Evolutionary conservation across 2,329 filamentous ascomycete genomes (phyloP), one percentile per base, ranked within the genome.

Genomic region (Fonsecaea nubica): DNA sequence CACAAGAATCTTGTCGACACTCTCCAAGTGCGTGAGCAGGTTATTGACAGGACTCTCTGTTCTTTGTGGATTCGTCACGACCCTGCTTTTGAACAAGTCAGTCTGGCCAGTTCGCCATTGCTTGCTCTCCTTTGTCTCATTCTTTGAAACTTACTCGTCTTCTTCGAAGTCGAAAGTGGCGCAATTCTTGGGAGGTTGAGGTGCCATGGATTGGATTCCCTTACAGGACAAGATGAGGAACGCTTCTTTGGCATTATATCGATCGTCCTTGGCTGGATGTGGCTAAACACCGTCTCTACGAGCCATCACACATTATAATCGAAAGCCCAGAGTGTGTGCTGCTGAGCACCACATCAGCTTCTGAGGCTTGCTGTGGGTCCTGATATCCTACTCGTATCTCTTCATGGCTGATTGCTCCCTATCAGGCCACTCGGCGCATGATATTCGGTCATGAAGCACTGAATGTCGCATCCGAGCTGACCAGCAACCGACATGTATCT

Each of bases 1-100:
- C 4, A 79, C 75, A 2, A 80, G 63, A 8, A 79, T 69, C 59
- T 78, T 77, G 21, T 77, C 70, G 58, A 80, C 53, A 72, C 30
- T 58, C 21, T 62, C 65, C 30, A 63, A 52, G 15, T 60, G 25
- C 13, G 50, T 45, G 5, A 65, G 62, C 25, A 65, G 40, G 18
- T 53, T 38, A 35, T 59, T 40, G 4, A 50, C 54, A 21, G 57
- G n/a, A 25, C 50, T 62, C 1, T n/a, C 2, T 30, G 48, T 40
- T 38, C 30, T 50, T n/a, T 58, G 52, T 35, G 33, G 33, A 8
- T 54, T 54, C 30, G 52, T 35, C 25, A 5, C 30, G 15, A 7
- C 7, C 33, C 52, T 54, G 25, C 25, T n/a, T n/a, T 30, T 13
- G 25, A 33, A 35, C 30, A 32, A 6, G 30, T 32, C 30, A 32